Conservation (phyloP, 2,329 filamentous ascomycete genomes). For the Pseudogymnoascus destructans region DNA sequence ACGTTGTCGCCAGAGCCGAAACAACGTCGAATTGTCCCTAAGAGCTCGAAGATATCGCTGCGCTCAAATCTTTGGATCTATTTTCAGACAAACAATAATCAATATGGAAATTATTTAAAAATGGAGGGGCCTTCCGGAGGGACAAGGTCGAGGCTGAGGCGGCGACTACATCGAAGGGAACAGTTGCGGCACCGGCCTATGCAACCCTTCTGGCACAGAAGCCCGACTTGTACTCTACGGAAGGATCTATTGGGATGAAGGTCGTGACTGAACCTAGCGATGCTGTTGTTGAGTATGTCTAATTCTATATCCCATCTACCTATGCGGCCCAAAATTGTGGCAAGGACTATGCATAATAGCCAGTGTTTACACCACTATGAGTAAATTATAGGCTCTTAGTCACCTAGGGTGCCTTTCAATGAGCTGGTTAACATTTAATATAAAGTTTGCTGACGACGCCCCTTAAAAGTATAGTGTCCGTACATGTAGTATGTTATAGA, state of each 20-base stretch:
- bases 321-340: not conserved
- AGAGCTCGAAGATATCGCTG: not conserved
- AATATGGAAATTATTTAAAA: not conserved
- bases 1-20: not conserved
- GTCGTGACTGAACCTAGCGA: constrained; percentile 10
- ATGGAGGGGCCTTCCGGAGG: not conserved
- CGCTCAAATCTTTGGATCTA: not conserved
- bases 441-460: not conserved
- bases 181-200: not conserved
- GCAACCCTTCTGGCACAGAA: not conserved
- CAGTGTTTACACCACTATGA: not conserved
- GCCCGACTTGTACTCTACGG: constrained; percentile 11
- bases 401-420: not conserved
- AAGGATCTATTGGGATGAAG: constrained; percentile 11
- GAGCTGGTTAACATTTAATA: not conserved
- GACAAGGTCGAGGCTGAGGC: not conserved
- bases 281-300: constrained; percentile 11
- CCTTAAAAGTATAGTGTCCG: constrained; percentile 26
- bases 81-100: not conserved
- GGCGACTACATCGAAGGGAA: not conserved
- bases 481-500: too few species aligned
- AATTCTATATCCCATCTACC: not conserved
- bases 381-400: not conserved
- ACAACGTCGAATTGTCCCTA: not conserved
- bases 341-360: not conserved